Evolutionary conservation across 495 filamentous ascomycete species (phyloP).

Genomic region (Xylaria cubensis): DNA sequence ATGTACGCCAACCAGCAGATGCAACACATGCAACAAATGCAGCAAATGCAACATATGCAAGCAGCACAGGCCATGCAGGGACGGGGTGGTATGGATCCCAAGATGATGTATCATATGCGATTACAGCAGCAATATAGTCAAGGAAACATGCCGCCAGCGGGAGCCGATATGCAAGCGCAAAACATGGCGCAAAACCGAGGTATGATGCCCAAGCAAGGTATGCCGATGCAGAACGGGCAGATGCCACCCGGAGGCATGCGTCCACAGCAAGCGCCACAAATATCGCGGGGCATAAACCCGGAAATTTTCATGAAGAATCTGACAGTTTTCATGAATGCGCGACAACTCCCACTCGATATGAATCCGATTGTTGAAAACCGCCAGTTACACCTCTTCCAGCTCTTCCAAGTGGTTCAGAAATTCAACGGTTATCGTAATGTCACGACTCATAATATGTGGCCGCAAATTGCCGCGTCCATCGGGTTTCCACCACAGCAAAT

Average conservation of each 20-base stretch:
- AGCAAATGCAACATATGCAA: slow-evolving; percentile 53
- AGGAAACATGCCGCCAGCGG: slow-evolving; percentile 58
- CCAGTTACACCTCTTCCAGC: slow-evolving; percentile 70
- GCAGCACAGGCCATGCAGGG: slow-evolving; percentile 58
- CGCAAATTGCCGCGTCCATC: slow-evolving; percentile 68
- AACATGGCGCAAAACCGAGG: slow-evolving; percentile 51
- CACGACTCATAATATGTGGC: slow-evolving; percentile 71
- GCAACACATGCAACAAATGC: slow-evolving; percentile 45
- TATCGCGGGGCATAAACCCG: slow-evolving; percentile 50
- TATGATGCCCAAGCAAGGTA: slow-evolving; percentile 58
- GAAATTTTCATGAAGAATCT: slow-evolving; percentile 80
- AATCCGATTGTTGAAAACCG: slow-evolving; percentile 75
- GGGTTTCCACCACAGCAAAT: slow-evolving; percentile 70
- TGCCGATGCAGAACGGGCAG: slow-evolving; percentile 54
- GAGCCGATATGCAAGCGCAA: slow-evolving; percentile 48
- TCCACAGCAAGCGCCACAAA: slow-evolving; percentile 44
- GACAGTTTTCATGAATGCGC: slow-evolving; percentile 71
- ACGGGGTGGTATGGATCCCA: slow-evolving; percentile 60
- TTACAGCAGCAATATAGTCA: slow-evolving; percentile 71
- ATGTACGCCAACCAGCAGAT: slow-evolving; percentile 47
- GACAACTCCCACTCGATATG: slow-evolving; percentile 70
- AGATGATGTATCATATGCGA: slow-evolving; percentile 69
- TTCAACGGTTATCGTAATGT: slow-evolving; percentile 78
- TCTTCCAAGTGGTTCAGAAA: slow-evolving; percentile 78
- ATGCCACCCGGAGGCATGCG: slow-evolving; percentile 53